These are phyloP conservation scores for Saccharum officinarum DNA, from an alignment of 176 grass and related monocot genomes.

Conservation along the genomic window DNA sequence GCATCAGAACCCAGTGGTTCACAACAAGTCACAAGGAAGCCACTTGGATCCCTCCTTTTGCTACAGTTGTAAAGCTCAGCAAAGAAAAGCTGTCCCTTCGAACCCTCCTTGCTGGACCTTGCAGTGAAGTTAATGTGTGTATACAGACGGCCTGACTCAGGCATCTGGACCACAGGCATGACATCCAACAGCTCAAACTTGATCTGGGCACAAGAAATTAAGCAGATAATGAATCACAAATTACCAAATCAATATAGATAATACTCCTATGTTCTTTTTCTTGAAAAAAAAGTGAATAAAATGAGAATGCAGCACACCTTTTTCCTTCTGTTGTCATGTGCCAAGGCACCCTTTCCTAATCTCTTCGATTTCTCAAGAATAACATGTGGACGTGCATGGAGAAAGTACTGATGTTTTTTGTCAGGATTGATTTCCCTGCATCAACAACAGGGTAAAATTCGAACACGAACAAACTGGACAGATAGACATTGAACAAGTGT, in stretches of 20 bases:
- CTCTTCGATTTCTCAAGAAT: not conserved
- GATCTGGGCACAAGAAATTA: not conserved
- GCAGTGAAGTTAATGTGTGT: conserved; percentile 25
- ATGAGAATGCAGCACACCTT: not conserved
- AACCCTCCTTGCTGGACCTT: conserved; percentile 21
- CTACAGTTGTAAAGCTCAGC: conserved; percentile 11
- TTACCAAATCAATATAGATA: not conserved
- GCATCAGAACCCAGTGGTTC: conserved; percentile 18
- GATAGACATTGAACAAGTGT: not conserved
- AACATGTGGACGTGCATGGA: not conserved
- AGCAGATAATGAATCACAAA: not conserved
- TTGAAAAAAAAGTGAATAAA: not conserved
- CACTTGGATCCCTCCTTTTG: not conserved
- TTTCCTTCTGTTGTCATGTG: not conserved
- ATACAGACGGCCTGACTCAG: not conserved
- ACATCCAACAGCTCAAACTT: conserved; percentile 27
- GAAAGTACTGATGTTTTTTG: not conserved
- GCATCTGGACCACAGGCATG: not conserved
- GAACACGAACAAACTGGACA: not conserved
- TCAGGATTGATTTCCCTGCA: not conserved
- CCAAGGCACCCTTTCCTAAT: conserved; percentile 5
- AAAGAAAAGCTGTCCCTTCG: conserved; percentile 18
- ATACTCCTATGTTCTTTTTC: not conserved
- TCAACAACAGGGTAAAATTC: not conserved
- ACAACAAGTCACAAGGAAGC: conserved; percentile 6